Conservation (phyloP, 1,284 basidiomycete genomes). For the Rhodotorula sp. region DNA sequence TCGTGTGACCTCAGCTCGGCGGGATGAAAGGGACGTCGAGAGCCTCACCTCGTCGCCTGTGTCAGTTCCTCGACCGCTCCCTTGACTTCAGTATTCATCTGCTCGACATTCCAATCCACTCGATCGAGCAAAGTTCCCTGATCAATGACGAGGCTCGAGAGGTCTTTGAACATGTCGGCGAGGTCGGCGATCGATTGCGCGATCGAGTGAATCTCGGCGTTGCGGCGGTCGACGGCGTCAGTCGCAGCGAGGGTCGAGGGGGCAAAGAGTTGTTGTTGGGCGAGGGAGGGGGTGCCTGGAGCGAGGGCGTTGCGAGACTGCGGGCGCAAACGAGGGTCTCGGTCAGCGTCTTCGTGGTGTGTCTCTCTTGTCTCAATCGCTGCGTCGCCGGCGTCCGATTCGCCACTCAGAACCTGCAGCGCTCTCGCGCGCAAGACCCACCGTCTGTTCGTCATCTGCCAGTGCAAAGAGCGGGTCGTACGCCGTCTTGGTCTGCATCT, state of each 20-base stretch:
- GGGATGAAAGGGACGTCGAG: too few species aligned
- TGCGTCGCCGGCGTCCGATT: too few species aligned
- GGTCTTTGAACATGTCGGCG: conserved; percentile 93
- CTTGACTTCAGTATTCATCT: conserved; percentile 74
- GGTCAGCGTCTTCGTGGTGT: too few species aligned
- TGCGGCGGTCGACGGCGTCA: conserved; percentile 39
- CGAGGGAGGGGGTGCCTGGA: conserved; percentile 12
- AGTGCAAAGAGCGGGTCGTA: conserved; percentile 36
- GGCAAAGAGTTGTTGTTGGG: conserved; percentile 21
- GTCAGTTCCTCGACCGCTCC: conserved; percentile 83
- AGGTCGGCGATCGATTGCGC: conserved; percentile 86
- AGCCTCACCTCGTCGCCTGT: conserved; percentile 68
- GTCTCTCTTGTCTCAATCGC: too few species aligned
- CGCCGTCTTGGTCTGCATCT: background rate
- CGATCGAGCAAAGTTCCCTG: conserved; percentile 96
- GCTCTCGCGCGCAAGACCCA: conserved; percentile 45
- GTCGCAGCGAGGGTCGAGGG: conserved; percentile 6
- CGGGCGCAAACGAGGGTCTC: background rate
- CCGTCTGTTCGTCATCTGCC: conserved; percentile 50
- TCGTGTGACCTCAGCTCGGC: background rate
- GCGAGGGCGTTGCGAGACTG: conserved; percentile 26
- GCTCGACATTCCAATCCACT: conserved; percentile 96
- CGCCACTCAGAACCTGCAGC: background rate
- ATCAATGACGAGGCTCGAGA: conserved; percentile 89
- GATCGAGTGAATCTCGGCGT: conserved; percentile 82